phyloP scores from a whole-genome alignment of 305 asterid genomes.

The Petunia hybrid region DNA sequence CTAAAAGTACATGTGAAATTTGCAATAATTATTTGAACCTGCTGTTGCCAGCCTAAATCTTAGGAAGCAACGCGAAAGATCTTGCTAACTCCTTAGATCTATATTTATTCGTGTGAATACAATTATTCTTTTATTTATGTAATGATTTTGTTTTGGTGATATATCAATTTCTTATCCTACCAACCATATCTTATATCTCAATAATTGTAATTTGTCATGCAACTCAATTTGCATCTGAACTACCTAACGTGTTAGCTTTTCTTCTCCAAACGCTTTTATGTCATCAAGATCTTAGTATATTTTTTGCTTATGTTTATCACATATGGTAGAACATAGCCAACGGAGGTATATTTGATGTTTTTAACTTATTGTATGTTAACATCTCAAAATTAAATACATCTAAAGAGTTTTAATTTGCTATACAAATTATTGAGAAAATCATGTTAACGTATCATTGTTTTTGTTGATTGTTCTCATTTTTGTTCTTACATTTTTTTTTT shows the following conservation, averaged over 20 bases:
- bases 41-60: conserved; percentile 30
- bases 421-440: too few species aligned
- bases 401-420: too few species aligned
- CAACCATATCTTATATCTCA: conserved; percentile 22
- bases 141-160: background rate
- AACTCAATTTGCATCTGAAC: background rate
- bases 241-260: conserved; percentile 18
- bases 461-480: too few species aligned
- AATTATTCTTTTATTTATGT: conserved; percentile 26
- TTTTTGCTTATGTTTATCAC: background rate
- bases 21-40: conserved; percentile 15
- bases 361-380: too few species aligned
- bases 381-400: too few species aligned
- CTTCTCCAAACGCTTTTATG: background rate
- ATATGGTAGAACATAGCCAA: background rate
- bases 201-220: background rate
- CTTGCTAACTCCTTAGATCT: conserved; percentile 14
- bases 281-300: background rate
- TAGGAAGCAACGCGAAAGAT: conserved; percentile 16
- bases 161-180: conserved; percentile 14
- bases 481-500: too few species aligned
- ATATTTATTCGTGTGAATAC: conserved; percentile 27
- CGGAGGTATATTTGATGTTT: too few species aligned
- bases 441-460: too few species aligned
- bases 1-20: background rate